phyloP scores from a whole-genome alignment of 139 green algal species.

The Ettlia oleoabundans region DNA sequence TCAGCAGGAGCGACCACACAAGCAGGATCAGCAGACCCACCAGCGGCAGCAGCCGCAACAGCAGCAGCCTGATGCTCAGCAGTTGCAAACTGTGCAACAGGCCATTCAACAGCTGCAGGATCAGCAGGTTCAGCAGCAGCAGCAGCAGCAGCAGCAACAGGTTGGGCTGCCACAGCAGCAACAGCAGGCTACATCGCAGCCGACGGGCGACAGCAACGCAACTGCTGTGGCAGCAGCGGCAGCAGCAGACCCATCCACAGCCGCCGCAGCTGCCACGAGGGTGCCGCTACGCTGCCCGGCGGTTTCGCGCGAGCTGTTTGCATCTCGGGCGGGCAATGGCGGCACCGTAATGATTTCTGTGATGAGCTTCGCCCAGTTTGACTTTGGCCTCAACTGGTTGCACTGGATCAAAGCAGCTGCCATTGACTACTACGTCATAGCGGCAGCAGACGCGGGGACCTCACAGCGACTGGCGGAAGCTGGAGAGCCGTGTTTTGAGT shows the following conservation, averaged over 20 bases:
- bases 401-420: background rate
- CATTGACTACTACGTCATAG: background rate
- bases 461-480: background rate
- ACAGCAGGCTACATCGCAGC: background rate
- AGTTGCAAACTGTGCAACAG: background rate
- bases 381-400: slow-evolving; percentile 2
- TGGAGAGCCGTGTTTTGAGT: background rate
- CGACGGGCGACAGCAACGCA: background rate
- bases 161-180: background rate
- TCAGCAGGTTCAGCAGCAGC: background rate
- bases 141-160: background rate
- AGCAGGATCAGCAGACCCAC: no score
- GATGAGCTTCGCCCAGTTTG: background rate
- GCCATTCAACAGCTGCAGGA: background rate
- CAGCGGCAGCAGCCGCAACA: background rate
- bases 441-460: background rate
- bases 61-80: background rate
- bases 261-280: background rate
- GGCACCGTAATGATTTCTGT: background rate
- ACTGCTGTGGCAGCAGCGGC: background rate
- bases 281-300: background rate
- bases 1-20: no score
- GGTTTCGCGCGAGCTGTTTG: background rate
- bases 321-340: background rate
- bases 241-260: background rate